Percentiles rank a stretch among this genome's conserved stretches.
phyloP scores from a whole-genome alignment of 164 flowering plant species.

The Nymphaea thermarum region DNA sequence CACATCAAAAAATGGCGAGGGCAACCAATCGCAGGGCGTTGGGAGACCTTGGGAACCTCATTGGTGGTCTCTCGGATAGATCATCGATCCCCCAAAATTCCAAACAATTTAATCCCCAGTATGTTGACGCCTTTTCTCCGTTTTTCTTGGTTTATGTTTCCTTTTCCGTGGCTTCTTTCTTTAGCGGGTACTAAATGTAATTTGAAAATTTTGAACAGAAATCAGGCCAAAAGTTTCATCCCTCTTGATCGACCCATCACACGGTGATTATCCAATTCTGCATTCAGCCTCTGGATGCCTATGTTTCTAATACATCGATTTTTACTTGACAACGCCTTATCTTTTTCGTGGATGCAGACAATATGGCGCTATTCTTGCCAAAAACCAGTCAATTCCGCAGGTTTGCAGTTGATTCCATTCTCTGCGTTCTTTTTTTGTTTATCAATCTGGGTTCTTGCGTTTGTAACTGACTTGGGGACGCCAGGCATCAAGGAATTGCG shows the following conservation, averaged over 20 bases:
- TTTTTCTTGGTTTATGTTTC: not conserved
- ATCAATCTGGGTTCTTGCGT: not conserved
- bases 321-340: not conserved
- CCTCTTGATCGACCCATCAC: constrained; percentile 5
- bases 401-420: constrained; percentile 1
- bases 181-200: not conserved
- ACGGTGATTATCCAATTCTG: constrained; percentile 2
- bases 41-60: constrained; percentile 8
- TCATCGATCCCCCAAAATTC: constrained; percentile 1
- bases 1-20: constrained; percentile 5
- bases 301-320: not conserved
- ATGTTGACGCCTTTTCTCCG: not conserved
- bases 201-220: not conserved
- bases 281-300: not conserved
- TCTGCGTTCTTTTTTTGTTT: not conserved
- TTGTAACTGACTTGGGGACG: not conserved
- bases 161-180: not conserved
- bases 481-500: not conserved
- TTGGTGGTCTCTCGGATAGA: constrained; percentile 4
- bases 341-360: not conserved
- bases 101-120: constrained; percentile 1
- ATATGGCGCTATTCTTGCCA: constrained; percentile 3
- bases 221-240: not conserved
- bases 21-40: constrained; percentile 10
- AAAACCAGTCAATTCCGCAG: constrained; percentile 4